phyloP scores from a whole-genome alignment of 345 rosid species.

The Salix brachista region DNA sequence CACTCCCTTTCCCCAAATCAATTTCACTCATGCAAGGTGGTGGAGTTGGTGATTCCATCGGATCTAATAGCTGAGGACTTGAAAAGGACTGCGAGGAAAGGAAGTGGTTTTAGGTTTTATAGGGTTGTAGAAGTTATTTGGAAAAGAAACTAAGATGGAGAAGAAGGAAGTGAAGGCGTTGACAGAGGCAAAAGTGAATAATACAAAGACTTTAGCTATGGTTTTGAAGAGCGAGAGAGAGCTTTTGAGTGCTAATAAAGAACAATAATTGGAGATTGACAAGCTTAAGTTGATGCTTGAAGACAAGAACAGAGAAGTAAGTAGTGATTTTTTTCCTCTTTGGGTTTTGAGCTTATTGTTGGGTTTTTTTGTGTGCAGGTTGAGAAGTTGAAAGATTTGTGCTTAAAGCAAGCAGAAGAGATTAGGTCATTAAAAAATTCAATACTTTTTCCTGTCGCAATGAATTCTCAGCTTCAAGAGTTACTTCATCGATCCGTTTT shows the following conservation, averaged over 20 bases:
- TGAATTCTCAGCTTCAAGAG: constrained; percentile 52
- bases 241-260: constrained; percentile 69
- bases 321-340: not conserved
- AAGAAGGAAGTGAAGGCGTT: constrained; percentile 54
- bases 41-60: constrained; percentile 45
- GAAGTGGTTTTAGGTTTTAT: constrained; percentile 31
- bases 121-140: constrained; percentile 70
- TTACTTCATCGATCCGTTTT: not conserved
- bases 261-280: constrained; percentile 55
- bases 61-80: constrained; percentile 64
- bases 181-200: constrained; percentile 62
- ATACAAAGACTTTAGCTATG: constrained; percentile 78
- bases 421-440: constrained; percentile 71
- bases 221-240: constrained; percentile 85
- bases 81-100: constrained; percentile 57
- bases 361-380: constrained; percentile 40
- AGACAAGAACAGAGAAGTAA: constrained; percentile 68
- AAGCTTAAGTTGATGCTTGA: constrained; percentile 51
- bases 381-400: constrained; percentile 86
- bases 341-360: no score
- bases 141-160: constrained; percentile 40
- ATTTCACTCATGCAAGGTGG: no score
- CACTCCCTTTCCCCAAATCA: no score
- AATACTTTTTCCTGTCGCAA: constrained; percentile 67
- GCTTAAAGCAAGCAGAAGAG: constrained; percentile 85